A percentile compares a stretch with the other conserved stretches of the same genome.
phyloP scores from a whole-genome alignment of 257 asterid species.

The Gentiana dahurica region DNA sequence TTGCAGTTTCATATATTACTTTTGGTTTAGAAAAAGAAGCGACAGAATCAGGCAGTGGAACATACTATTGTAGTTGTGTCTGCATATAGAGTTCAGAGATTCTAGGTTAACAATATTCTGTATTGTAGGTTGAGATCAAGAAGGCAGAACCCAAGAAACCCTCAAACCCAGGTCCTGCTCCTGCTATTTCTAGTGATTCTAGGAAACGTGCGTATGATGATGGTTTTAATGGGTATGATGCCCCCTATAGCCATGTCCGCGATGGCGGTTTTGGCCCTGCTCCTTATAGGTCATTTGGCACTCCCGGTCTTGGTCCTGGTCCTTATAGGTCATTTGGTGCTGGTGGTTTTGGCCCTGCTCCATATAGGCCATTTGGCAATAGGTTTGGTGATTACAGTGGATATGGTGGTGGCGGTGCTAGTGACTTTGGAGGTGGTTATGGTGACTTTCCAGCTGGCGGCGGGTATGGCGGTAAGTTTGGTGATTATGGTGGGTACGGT shows the following conservation, averaged over 20 bases:
- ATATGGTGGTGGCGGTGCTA: constrained; percentile 56
- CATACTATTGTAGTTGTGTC: constrained; percentile 11
- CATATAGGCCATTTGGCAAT: constrained; percentile 85
- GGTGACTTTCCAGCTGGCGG: constrained; percentile 57
- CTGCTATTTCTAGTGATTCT: constrained; percentile 84
- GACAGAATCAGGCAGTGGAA: not conserved
- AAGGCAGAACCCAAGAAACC: constrained; percentile 99
- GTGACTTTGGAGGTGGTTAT: constrained; percentile 80
- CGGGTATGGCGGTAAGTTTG: constrained; percentile 59
- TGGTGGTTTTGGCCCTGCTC: constrained; percentile 9
- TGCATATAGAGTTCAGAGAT: constrained; percentile 31
- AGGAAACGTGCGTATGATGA: constrained; percentile 68
- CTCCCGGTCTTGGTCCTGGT: constrained; percentile 71
- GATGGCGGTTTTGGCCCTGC: constrained; percentile 84
- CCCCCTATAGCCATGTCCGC: constrained; percentile 58
- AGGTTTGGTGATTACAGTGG: constrained; percentile 76
- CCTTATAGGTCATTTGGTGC: not conserved
- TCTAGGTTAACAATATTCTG: constrained; percentile 93
- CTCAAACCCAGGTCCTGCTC: constrained; percentile 79
- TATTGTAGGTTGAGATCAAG: constrained; percentile 99
- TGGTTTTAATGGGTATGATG: constrained; percentile 64
- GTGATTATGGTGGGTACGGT: constrained; percentile 69
- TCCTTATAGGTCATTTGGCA: constrained; percentile 79
- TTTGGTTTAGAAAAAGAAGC: not conserved
- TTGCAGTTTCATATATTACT: not conserved